These are phyloP conservation scores for Mrakiaceae sp. DNA, from an alignment of 1,284 basidiomycete species.

Conservation along the genomic window DNA sequence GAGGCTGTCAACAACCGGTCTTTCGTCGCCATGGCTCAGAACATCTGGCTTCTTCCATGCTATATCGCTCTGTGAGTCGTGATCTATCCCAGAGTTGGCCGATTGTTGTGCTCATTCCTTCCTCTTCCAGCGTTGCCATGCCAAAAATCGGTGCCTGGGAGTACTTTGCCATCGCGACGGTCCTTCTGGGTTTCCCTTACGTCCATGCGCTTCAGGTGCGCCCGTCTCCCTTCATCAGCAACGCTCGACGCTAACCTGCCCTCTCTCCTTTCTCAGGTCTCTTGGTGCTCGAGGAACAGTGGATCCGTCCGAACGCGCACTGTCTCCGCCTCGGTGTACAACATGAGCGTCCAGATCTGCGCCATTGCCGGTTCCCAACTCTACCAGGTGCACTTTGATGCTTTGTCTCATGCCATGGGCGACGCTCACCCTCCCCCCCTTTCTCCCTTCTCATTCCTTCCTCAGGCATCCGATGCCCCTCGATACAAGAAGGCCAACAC, in stretches of 20 bases:
- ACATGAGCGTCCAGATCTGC: slow-evolving; percentile 28
- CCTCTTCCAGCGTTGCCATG: background rate
- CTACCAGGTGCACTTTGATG: slow-evolving; percentile 16
- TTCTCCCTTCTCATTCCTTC: too few species aligned
- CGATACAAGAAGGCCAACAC: slow-evolving; percentile 29
- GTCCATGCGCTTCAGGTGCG: slow-evolving; percentile 11
- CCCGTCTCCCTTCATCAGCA: too few species aligned
- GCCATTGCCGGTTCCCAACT: slow-evolving; percentile 26
- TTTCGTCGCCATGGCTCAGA: slow-evolving; percentile 20
- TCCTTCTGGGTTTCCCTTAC: slow-evolving; percentile 1
- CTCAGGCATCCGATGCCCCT: slow-evolving; percentile 22
- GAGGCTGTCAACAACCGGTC: slow-evolving; percentile 22
- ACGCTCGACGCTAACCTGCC: too few species aligned
- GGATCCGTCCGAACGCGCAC: background rate
- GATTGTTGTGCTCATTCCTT: too few species aligned
- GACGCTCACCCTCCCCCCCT: too few species aligned
- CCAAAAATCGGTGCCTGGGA: slow-evolving; percentile 15
- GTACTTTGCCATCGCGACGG: slow-evolving; percentile 23
- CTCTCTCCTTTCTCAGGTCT: background rate
- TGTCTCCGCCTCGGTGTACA: slow-evolving; percentile 23
- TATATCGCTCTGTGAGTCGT: slow-evolving; percentile 21
- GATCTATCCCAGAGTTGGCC: too few species aligned
- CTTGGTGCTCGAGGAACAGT: background rate
- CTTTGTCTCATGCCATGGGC: too few species aligned
- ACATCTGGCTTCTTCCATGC: slow-evolving; percentile 23